Percentiles rank a stretch among this genome's conserved stretches.
Evolutionary conservation across 164 flowering plant genomes (phyloP).

Genomic region (Berberis thunbergii): DNA sequence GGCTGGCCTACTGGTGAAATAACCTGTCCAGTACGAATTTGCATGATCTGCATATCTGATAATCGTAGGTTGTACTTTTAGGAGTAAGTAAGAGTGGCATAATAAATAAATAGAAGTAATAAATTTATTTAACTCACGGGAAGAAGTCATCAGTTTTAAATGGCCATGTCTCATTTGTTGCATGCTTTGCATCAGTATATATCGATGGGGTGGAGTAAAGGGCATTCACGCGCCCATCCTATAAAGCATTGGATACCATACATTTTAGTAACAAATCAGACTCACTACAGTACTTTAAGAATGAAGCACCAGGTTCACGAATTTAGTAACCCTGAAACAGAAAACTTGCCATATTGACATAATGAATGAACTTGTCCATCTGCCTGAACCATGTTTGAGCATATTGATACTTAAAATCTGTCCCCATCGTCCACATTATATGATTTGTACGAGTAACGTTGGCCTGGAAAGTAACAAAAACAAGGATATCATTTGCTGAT

Average conservation of each 20-base stretch:
- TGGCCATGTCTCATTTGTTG: slow-evolving; percentile 71
- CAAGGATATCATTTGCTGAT: not conserved
- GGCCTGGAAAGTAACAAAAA: slow-evolving; percentile 38
- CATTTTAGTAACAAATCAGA: not conserved
- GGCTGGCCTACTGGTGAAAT: slow-evolving; percentile 89
- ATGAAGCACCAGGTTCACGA: not conserved
- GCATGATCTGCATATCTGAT: slow-evolving; percentile 86
- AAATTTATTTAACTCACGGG: slow-evolving; percentile 54
- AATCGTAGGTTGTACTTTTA: not conserved
- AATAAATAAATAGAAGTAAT: not conserved
- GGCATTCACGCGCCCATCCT: slow-evolving; percentile 99
- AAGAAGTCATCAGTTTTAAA: slow-evolving; percentile 82
- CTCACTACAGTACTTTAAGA: not conserved
- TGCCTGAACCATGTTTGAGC: slow-evolving; percentile 76
- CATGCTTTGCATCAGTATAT: slow-evolving; percentile 87
- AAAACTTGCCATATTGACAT: slow-evolving; percentile 58
- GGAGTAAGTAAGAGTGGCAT: not conserved
- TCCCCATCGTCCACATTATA: slow-evolving; percentile 96
- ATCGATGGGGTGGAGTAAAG: slow-evolving; percentile 92
- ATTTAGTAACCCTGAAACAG: not conserved
- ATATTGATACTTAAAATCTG: slow-evolving; percentile 87
- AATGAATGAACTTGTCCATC: slow-evolving; percentile 88
- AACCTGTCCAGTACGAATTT: slow-evolving; percentile 97
- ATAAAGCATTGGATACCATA: slow-evolving; percentile 7
- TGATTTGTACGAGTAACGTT: slow-evolving; percentile 85